Conservation (phyloP, 2,329 filamentous ascomycete species). For the Ceratocystis harringtonii region DNA sequence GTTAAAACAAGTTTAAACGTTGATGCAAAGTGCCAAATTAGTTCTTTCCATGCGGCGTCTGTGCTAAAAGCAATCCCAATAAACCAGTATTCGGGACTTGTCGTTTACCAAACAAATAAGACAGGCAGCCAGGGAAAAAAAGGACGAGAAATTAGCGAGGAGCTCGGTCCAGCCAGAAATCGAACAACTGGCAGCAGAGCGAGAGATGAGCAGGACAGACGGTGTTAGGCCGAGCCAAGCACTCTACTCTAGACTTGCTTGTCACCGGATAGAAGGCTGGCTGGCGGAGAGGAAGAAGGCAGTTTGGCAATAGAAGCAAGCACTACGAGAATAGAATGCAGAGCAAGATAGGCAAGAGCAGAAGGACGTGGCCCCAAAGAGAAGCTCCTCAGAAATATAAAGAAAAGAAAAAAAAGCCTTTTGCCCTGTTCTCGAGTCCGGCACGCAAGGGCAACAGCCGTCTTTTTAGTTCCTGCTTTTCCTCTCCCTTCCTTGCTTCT, state of each 20-base stretch:
- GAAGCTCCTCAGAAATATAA: not conserved
- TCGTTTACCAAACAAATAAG: not conserved
- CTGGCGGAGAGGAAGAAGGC: not conserved
- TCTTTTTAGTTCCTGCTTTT: not conserved
- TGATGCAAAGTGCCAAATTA: conserved; percentile 5
- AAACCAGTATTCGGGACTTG: not conserved
- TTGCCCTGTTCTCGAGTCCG: not conserved
- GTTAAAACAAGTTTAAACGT: not conserved
- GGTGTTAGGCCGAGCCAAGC: too few relatives aligned
- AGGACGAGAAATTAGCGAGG: not conserved
- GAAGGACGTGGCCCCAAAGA: not conserved
- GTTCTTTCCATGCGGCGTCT: not conserved
- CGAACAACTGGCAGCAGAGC: not conserved
- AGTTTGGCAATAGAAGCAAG: not conserved
- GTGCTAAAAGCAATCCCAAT: conserved; percentile 5
- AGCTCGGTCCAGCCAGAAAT: not conserved
- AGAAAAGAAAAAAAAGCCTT: not conserved
- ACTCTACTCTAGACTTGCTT: too few relatives aligned
- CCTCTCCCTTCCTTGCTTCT: not conserved
- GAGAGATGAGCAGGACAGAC: not conserved
- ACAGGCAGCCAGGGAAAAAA: not conserved
- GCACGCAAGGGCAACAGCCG: not conserved
- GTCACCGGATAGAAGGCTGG: too few relatives aligned
- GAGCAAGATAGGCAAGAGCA: not conserved
- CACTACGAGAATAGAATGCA: not conserved